Evolutionary conservation across 208 protist genomes (phyloP).

Genomic region (Leptomonas seymouri): DNA sequence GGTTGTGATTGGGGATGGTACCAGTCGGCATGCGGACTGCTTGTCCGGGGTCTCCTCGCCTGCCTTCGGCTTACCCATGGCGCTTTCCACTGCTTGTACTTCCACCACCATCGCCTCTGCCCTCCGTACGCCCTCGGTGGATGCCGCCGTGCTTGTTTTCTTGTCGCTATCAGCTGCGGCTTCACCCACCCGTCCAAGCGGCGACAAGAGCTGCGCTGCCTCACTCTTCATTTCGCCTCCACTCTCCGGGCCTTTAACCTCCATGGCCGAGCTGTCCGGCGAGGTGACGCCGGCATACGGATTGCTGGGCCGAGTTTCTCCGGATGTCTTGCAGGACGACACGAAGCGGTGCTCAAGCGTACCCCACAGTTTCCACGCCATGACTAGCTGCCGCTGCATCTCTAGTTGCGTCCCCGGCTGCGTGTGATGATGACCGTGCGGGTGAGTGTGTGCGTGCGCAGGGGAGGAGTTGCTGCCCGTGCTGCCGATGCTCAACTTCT

Average conservation of each 20-base stretch:
- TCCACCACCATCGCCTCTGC: background rate
- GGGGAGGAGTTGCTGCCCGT: background rate
- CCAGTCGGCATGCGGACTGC: no score
- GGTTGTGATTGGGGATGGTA: no score
- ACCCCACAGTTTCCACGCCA: constrained; percentile 28
- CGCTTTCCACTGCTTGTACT: constrained; percentile 1
- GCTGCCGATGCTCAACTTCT: constrained; percentile 10
- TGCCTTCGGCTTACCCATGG: no score
- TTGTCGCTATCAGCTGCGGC: background rate
- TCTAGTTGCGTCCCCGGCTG: background rate
- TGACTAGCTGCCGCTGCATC: constrained; percentile 22
- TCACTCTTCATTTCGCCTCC: background rate
- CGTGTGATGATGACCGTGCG: background rate
- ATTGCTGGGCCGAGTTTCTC: background rate
- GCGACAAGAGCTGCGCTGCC: constrained; percentile 19
- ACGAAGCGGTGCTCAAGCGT: constrained; percentile 19
- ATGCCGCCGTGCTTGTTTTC: background rate
- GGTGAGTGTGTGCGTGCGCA: background rate
- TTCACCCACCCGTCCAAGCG: background rate
- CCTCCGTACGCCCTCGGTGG: background rate
- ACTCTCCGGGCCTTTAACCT: background rate
- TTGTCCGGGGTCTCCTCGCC: background rate
- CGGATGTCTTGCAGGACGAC: constrained; percentile 2
- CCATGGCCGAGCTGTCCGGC: background rate
- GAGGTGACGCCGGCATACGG: background rate